Evolutionary conservation across 257 asterid species (phyloP), one percentile per base, ranked within the genome.

Genomic region (Gynochthodes officinalis): DNA sequence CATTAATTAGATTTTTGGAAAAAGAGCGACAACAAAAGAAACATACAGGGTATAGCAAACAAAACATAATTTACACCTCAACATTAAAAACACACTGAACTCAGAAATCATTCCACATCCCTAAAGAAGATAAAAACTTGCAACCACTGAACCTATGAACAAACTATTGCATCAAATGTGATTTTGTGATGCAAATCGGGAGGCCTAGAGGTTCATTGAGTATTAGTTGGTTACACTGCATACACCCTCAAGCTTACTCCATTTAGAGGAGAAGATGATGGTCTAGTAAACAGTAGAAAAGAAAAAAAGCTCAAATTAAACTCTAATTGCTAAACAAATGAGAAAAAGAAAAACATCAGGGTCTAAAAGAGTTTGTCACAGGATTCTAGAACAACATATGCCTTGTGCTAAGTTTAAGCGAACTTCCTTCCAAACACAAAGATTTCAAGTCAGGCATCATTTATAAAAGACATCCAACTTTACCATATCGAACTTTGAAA

Each of bases 251-350:
- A 32, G 62, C 12, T 7, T 49, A 14, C 27, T 39, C 23, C 57
- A 50, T 50, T 33, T 14, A 25, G 13, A 33, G 50, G 32, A 69
- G 43, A 19, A 68, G 10, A 50, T 69, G 14, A 11, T 4, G 11
- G 40, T 37, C 32, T 37, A 7, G 52, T 7, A 3, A 64, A 2
- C 2, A 49, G 14, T 7, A 49, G 10, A 9, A 37, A 11, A 50
- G 57, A 2, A 12, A 32, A 10, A 0, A 14, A 23, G 62, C 43
- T 50, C 52, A 19, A 15, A 7, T 23, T 69, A 50, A 69, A 55
- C 35, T 50, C 60, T 33, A 69, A 69, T 11, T 15, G 68, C 68
- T 63, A 63, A 63, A 49, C 44, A 67, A 16, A 18, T 44, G 32
- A 18, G 32, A 32, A 58, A 58, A 28, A n/a, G 11, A 30, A 49